These are phyloP conservation scores for Hypomontagnella monticulosa DNA, from an alignment of 495 filamentous ascomycete species.

Conservation along the genomic window DNA sequence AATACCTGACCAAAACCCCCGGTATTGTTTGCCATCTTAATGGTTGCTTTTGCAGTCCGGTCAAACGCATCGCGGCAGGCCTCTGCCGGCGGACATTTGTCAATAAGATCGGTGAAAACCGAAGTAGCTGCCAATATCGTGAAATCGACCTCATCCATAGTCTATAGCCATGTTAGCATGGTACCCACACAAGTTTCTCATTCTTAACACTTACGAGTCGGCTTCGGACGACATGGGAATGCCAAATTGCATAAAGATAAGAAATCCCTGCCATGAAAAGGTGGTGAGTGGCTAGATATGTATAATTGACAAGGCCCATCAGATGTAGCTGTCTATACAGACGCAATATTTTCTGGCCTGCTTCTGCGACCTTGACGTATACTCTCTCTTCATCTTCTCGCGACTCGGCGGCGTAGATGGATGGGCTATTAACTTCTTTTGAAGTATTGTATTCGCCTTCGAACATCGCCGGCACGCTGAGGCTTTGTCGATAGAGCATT, in stretches of 20 bases:
- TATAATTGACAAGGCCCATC: constrained; percentile 91
- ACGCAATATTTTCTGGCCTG: constrained; percentile 89
- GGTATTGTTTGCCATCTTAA: constrained; percentile 87
- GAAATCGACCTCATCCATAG: constrained; percentile 95
- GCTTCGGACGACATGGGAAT: constrained; percentile 86
- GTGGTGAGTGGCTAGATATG: constrained; percentile 95
- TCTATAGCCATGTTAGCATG: constrained; percentile 61
- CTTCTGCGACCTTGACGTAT: constrained; percentile 92
- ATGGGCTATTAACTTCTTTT: constrained; percentile 62
- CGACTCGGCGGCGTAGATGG: constrained; percentile 58
- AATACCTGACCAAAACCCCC: constrained; percentile 74
- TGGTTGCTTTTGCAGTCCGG: constrained; percentile 91
- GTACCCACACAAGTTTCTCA: not conserved
- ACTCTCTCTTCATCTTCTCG: constrained; percentile 90
- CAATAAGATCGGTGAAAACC: constrained; percentile 60
- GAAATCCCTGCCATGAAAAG: constrained; percentile 98
- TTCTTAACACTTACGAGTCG: constrained; percentile 70
- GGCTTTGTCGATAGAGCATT: constrained; percentile 91
- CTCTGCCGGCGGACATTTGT: constrained; percentile 63
- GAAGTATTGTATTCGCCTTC: constrained; percentile 79
- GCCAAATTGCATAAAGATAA: constrained; percentile 97
- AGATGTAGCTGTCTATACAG: constrained; percentile 91
- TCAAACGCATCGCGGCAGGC: constrained; percentile 96
- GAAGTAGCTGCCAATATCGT: constrained; percentile 93
- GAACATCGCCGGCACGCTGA: constrained; percentile 85